phyloP scores from a whole-genome alignment of 2,329 filamentous ascomycete species.

The Exophiala sp. region DNA sequence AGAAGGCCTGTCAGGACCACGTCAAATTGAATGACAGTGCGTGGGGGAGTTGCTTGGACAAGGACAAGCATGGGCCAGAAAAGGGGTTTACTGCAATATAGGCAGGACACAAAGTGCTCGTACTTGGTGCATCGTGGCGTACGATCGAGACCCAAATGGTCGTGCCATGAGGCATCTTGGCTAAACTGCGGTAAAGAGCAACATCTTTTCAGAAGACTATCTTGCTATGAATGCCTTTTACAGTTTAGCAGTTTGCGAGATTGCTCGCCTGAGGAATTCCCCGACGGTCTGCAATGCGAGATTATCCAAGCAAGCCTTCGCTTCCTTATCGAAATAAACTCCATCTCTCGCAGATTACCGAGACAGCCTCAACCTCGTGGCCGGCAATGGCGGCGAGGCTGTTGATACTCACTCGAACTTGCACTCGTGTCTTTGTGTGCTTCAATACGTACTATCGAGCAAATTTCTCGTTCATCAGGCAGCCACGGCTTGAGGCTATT shows the following conservation, averaged over 20 bases:
- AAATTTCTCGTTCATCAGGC: too few species aligned
- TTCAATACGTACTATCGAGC: too few species aligned
- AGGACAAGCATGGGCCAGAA: neutral
- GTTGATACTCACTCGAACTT: neutral
- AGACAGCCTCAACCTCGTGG: constrained; percentile 1
- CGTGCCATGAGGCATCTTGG: neutral
- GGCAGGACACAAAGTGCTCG: too few species aligned
- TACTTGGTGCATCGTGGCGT: neutral
- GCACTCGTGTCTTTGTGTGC: too few species aligned
- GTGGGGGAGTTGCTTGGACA: neutral
- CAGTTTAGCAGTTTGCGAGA: too few species aligned
- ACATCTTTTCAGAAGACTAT: too few species aligned
- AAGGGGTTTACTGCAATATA: too few species aligned
- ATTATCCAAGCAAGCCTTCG: neutral
- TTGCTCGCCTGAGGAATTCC: too few species aligned
- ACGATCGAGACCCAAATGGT: neutral
- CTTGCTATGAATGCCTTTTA: too few species aligned
- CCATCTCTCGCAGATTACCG: constrained; percentile 17
- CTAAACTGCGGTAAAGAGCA: too few species aligned
- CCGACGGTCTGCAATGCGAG: neutral
- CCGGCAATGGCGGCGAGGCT: neutral
- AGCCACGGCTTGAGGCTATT: too few species aligned
- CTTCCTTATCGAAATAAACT: neutral
- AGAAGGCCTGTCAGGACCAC: neutral
- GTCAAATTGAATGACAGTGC: neutral